These are phyloP conservation scores for Exophiala sp. DNA, from an alignment of 2,329 filamentous ascomycete genomes.

Conservation along the genomic window DNA sequence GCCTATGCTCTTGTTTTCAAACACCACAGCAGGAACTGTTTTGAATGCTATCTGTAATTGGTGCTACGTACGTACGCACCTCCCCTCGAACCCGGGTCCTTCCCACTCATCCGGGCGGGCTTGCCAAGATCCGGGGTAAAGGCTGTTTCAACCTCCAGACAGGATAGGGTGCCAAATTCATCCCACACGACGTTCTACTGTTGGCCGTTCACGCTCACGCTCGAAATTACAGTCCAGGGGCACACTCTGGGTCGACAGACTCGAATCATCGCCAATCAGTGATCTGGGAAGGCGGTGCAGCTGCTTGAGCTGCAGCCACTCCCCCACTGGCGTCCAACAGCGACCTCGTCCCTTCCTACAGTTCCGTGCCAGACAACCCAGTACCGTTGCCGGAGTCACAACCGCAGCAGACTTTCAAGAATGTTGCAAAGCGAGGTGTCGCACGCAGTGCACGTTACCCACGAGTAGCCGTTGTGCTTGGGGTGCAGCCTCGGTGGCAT, in stretches of 20 bases:
- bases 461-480: conserved; percentile 70
- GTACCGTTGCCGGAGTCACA: neutral
- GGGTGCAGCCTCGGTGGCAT: conserved; percentile 67
- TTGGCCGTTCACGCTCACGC: neutral
- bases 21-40: no score
- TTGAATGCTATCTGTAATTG: no score
- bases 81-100: no score
- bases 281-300: conserved; percentile 15
- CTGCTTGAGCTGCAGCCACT: conserved; percentile 23
- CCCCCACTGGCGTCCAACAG: conserved; percentile 21
- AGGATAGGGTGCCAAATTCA: neutral
- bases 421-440: conserved; percentile 11
- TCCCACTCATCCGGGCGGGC: neutral
- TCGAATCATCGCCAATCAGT: no score
- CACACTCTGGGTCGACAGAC: no score
- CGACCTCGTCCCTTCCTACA: conserved; percentile 17
- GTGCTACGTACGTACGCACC: no score
- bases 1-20: neutral
- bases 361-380: conserved; percentile 1
- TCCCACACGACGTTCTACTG: neutral
- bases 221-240: neutral
- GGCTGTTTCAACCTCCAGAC: neutral
- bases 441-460: conserved; percentile 53
- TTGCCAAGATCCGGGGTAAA: conserved; percentile 3
- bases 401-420: neutral